These are phyloP conservation scores for Fusarium sp. DNA, from an alignment of 2,329 filamentous ascomycete genomes.

Conservation along the genomic window DNA sequence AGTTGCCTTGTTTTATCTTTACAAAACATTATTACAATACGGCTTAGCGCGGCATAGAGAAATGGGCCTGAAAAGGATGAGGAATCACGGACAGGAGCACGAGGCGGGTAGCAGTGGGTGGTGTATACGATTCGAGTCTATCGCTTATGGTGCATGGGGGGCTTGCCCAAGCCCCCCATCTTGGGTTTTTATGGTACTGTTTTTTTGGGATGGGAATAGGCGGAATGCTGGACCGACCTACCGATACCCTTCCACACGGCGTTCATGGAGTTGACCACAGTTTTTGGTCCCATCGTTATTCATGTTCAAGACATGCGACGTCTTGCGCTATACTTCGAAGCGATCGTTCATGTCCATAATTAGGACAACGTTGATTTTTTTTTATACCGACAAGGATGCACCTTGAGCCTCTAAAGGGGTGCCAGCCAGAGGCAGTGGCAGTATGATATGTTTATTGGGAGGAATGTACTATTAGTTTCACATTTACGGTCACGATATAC, in stretches of 20 bases:
- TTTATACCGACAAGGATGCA: conserved; percentile 30
- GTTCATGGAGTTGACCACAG: conserved; percentile 42
- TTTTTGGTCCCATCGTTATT: conserved; percentile 30
- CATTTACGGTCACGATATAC: conserved; percentile 47
- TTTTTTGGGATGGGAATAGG: conserved; percentile 37
- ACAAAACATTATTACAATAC: conserved; percentile 45
- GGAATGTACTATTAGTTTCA: conserved; percentile 48
- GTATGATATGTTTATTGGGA: not conserved
- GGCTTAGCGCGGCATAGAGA: conserved; percentile 48
- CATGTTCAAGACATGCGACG: conserved; percentile 24
- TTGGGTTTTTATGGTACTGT: conserved; percentile 37
- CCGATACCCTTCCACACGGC: conserved; percentile 48
- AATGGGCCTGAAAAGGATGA: conserved; percentile 46
- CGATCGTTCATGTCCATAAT: conserved; percentile 37
- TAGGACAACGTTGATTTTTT: conserved; percentile 16
- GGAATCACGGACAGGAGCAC: conserved; percentile 33
- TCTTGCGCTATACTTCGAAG: conserved; percentile 38
- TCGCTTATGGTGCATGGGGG: conserved; percentile 46
- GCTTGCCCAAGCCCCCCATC: conserved; percentile 29
- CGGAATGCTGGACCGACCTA: conserved; percentile 45
- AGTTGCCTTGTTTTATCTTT: conserved; percentile 39
- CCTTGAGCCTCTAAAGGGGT: conserved; percentile 6
- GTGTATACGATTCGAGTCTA: conserved; percentile 50
- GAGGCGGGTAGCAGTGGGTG: conserved; percentile 40
- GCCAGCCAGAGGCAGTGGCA: not conserved